Evolutionary conservation across 1,284 basidiomycete species (phyloP).

Genomic region (Porphyrellus sp.): DNA sequence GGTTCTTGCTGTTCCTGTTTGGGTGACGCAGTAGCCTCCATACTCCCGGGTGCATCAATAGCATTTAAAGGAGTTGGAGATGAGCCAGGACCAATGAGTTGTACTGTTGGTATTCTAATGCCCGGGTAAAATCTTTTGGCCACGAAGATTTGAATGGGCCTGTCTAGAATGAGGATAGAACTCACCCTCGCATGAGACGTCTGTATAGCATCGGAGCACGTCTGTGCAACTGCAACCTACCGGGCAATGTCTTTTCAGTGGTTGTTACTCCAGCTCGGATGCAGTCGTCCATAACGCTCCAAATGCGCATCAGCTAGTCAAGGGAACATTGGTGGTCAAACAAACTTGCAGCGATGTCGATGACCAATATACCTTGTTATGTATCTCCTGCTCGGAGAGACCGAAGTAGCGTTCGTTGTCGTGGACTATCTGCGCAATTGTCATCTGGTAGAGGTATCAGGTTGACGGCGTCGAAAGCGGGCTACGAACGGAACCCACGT

Average conservation of each 20-base stretch:
- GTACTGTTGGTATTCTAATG: constrained; percentile 41
- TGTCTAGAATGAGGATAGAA: constrained; percentile 8
- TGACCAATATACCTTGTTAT: constrained; percentile 54
- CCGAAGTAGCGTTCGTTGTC: constrained; percentile 89
- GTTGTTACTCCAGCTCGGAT: constrained; percentile 86
- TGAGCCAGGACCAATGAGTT: constrained; percentile 47
- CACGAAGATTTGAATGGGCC: neutral
- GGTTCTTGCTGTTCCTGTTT: constrained; percentile 9
- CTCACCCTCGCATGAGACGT: constrained; percentile 82
- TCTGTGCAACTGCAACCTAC: constrained; percentile 74
- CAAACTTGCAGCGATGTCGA: neutral
- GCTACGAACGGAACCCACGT: constrained; percentile 48
- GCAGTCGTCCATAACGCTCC: constrained; percentile 92
- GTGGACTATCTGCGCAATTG: constrained; percentile 92
- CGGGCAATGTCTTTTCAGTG: constrained; percentile 76
- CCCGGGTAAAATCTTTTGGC: constrained; percentile 60
- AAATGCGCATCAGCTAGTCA: constrained; percentile 69
- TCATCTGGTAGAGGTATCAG: constrained; percentile 54
- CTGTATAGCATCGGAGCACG: constrained; percentile 85
- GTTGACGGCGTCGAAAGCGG: neutral
- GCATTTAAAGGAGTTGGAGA: constrained; percentile 22
- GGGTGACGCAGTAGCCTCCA: constrained; percentile 11
- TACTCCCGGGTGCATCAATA: constrained; percentile 43
- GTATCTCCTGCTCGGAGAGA: constrained; percentile 73
- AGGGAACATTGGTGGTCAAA: neutral